Conservation (phyloP, 345 rosid species). For the Citropsis articulata region DNA sequence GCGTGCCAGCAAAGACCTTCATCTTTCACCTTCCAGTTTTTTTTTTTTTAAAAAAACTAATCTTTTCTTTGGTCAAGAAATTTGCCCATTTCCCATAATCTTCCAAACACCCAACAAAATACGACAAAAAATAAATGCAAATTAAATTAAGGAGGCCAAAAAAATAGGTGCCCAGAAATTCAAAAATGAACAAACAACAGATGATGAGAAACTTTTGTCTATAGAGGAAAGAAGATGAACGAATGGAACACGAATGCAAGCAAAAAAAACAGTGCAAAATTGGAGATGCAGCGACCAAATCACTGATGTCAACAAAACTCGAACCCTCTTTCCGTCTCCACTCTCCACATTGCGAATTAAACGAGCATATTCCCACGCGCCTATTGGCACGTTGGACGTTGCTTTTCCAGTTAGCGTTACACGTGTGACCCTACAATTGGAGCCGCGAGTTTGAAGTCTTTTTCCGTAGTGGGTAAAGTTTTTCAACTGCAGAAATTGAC, state of each 20-base stretch:
- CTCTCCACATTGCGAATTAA: neutral
- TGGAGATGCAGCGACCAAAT: neutral
- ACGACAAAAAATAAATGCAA: neutral
- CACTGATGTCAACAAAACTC: neutral
- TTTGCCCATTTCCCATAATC: conserved; percentile 10
- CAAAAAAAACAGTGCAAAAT: too few species aligned
- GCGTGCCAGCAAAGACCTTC: conserved; percentile 81
- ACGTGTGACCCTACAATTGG: neutral
- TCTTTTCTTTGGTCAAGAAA: neutral
- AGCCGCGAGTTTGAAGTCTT: neutral
- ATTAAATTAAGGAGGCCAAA: neutral
- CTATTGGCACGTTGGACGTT: neutral
- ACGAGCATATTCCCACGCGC: neutral
- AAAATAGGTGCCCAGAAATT: conserved; percentile 6
- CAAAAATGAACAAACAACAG: neutral
- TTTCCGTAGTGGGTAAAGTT: neutral
- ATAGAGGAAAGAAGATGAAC: too few species aligned
- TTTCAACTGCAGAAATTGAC: neutral
- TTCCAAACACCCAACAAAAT: conserved; percentile 1
- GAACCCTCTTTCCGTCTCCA: neutral
- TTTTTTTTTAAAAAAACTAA: too few species aligned
- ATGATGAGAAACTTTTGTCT: too few species aligned
- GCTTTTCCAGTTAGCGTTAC: neutral
- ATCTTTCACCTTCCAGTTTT: conserved; percentile 35
- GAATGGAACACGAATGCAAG: neutral